These are phyloP conservation scores for Neurospora africana DNA, from an alignment of 495 filamentous ascomycete genomes.

Conservation along the genomic window DNA sequence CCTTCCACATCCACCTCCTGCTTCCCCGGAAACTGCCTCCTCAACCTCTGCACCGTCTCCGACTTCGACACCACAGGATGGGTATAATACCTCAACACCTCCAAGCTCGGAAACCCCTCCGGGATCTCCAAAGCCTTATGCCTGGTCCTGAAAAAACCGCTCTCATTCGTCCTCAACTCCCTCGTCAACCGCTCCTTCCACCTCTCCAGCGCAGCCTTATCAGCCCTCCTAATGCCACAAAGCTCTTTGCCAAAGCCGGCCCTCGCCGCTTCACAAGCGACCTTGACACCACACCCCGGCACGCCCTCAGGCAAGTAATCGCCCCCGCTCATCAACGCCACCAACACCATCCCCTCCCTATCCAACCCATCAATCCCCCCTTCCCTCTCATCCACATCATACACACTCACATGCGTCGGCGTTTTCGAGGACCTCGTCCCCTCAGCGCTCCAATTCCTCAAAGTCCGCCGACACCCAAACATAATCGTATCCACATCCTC, in stretches of 20 bases:
- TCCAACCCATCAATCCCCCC: conserved; percentile 50
- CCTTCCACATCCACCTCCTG: conserved; percentile 52
- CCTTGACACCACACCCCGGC: conserved; percentile 73
- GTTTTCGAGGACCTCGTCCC: conserved; percentile 46
- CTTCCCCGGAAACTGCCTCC: conserved; percentile 49
- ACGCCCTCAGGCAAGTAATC: conserved; percentile 91
- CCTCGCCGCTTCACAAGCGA: conserved; percentile 79
- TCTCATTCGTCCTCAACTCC: conserved; percentile 77
- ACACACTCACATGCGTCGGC: conserved; percentile 80
- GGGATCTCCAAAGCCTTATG: conserved; percentile 68
- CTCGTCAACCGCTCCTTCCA: conserved; percentile 70
- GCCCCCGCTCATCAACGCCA: conserved; percentile 91
- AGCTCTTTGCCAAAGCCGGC: conserved; percentile 79
- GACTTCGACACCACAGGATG: conserved; percentile 65
- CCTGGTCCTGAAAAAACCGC: conserved; percentile 64
- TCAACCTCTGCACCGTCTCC: conserved; percentile 49
- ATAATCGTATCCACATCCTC: conserved; percentile 98
- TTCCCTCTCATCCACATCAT: conserved; percentile 38
- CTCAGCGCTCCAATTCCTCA: conserved; percentile 80
- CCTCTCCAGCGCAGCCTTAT: conserved; percentile 40
- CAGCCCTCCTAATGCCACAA: conserved; percentile 43
- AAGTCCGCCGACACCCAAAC: conserved; percentile 74
- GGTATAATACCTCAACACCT: conserved; percentile 76
- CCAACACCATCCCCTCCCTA: conserved; percentile 81
- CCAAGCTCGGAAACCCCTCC: conserved; percentile 66